Conservation (phyloP, 805 yeast genomes). For the Candida anglica region DNA sequence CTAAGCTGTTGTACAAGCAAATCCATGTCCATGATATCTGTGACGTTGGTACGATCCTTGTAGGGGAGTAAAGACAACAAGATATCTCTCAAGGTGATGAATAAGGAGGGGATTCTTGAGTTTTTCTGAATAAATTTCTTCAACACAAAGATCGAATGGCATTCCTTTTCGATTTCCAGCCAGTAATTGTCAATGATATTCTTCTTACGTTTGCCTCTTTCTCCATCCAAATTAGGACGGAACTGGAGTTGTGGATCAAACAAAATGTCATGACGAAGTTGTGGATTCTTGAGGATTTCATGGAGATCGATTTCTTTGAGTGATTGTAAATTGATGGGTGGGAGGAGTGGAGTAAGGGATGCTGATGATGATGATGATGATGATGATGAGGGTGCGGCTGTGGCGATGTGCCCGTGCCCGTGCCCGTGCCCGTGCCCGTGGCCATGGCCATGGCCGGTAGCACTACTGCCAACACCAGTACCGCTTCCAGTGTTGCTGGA, state of each 20-base stretch:
- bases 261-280: constrained; percentile 85
- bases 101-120: constrained; percentile 60
- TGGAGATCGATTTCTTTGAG: constrained; percentile 82
- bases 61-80: constrained; percentile 71
- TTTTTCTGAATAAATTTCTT: constrained; percentile 18
- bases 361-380: constrained; percentile 7
- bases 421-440: constrained; percentile 1
- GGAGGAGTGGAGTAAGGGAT: constrained; percentile 44
- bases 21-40: constrained; percentile 73
- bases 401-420: constrained; percentile 6
- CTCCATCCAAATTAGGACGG: constrained; percentile 88
- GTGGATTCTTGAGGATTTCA: constrained; percentile 88
- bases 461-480: background rate
- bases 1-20: constrained; percentile 70
- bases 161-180: constrained; percentile 70
- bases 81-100: constrained; percentile 75
- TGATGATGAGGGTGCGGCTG: constrained; percentile 3
- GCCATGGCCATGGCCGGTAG: constrained; percentile 4
- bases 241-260: constrained; percentile 91
- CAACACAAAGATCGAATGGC: constrained; percentile 37
- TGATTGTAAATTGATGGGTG: constrained; percentile 80
- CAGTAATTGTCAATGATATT: constrained; percentile 77
- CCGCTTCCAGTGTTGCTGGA: background rate
- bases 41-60: constrained; percentile 64
- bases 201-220: constrained; percentile 78